These are phyloP conservation scores for Metarhizium guizhouense DNA, from an alignment of 2,329 filamentous ascomycete genomes.

Conservation along the genomic window DNA sequence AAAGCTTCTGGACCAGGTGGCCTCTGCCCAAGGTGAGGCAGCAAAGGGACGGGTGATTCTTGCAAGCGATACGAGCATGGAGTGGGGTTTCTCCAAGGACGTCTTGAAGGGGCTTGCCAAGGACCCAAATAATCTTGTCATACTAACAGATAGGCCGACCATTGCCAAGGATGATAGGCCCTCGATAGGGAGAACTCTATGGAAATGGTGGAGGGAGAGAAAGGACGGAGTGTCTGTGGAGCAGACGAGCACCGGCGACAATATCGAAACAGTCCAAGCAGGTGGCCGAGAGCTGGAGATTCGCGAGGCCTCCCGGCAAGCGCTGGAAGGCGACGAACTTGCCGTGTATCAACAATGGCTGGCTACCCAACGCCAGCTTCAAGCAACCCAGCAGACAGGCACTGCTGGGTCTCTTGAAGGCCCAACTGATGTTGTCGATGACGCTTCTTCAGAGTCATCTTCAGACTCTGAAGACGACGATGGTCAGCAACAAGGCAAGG, in stretches of 20 bases:
- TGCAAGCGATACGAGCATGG: conserved; percentile 79
- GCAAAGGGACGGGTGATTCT: conserved; percentile 65
- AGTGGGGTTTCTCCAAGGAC: conserved; percentile 91
- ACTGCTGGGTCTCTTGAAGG: conserved; percentile 60
- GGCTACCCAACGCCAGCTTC: conserved; percentile 77
- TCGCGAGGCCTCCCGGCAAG: conserved; percentile 50
- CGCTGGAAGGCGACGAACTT: conserved; percentile 68
- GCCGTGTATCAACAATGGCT: conserved; percentile 85
- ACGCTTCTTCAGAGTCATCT: conserved; percentile 77
- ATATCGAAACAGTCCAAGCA: conserved; percentile 57
- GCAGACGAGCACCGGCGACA: conserved; percentile 42
- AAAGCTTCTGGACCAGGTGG: conserved; percentile 45
- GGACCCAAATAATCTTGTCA: conserved; percentile 72
- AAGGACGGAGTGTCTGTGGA: conserved; percentile 55
- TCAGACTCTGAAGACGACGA: conserved; percentile 85
- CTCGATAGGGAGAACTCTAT: conserved; percentile 66
- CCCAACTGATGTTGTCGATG: conserved; percentile 67
- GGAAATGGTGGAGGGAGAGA: conserved; percentile 68
- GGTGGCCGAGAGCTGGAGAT: conserved; percentile 54
- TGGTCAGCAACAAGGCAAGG: conserved; percentile 82
- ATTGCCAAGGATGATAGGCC: conserved; percentile 29
- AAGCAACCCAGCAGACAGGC: conserved; percentile 67
- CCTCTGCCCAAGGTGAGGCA: conserved; percentile 29
- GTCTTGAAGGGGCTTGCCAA: conserved; percentile 65
- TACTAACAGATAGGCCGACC: conserved; percentile 71